Percentiles rank a stretch among this genome's conserved stretches.
Conservation (phyloP, 2,329 filamentous ascomycete species). For the Hypoxylon sp. region DNA sequence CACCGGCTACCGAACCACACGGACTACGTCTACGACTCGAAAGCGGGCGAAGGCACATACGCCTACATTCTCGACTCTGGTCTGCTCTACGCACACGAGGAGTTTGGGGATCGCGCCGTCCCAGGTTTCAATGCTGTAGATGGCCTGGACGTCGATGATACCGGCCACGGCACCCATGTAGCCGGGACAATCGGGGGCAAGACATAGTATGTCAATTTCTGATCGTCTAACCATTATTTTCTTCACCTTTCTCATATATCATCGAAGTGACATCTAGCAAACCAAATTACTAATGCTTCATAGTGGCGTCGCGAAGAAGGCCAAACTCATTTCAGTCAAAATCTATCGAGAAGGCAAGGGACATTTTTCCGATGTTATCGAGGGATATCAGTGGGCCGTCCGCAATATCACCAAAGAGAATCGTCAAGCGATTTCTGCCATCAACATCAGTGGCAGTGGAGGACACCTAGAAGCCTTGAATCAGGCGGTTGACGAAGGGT, state of each 20-base stretch:
- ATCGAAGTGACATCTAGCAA: background rate
- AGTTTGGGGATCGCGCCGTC: conserved; percentile 35
- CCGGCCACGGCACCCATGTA: conserved; percentile 56
- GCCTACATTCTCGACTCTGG: conserved; percentile 60
- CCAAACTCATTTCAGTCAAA: conserved; percentile 40
- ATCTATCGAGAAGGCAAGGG: conserved; percentile 25
- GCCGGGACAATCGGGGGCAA: conserved; percentile 37
- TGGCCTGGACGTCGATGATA: conserved; percentile 31
- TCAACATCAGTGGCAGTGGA: conserved; percentile 28
- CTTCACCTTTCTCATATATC: background rate
- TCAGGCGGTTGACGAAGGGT: conserved; percentile 58
- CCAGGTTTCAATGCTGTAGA: conserved; percentile 36
- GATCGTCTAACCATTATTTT: background rate
- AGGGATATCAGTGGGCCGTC: conserved; percentile 33
- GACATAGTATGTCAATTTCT: conserved; percentile 32
- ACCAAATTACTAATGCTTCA: conserved; percentile 6
- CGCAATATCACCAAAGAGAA: conserved; percentile 26
- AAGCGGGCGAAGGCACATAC: conserved; percentile 47
- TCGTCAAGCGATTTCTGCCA: conserved; percentile 24
- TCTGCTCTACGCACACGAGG: conserved; percentile 52
- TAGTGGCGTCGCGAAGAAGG: conserved; percentile 44
- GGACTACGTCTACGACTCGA: conserved; percentile 44
- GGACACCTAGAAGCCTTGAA: conserved; percentile 54
- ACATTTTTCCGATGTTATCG: conserved; percentile 46
- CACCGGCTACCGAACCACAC: conserved; percentile 28